Conservation (phyloP, 768 basidiomycete genomes). For the Gautieria morchelliformis region DNA sequence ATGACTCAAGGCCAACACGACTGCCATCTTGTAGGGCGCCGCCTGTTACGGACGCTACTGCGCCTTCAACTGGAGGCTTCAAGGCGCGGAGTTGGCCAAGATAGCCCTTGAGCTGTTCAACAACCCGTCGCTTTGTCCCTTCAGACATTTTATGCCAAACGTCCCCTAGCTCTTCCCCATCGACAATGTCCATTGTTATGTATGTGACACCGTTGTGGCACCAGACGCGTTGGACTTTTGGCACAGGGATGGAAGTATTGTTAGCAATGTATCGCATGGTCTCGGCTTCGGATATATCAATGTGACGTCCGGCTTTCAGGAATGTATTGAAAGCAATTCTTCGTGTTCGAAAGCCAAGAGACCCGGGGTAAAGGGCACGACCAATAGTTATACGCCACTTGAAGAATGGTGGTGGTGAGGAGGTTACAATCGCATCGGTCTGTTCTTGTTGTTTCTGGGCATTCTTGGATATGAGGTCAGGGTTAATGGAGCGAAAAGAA, state of each 20-base stretch:
- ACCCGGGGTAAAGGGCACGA: not conserved
- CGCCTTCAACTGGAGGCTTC: not conserved
- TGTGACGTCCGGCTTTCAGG: not conserved
- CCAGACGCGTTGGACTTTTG: constrained; percentile 3
- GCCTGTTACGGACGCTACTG: not conserved
- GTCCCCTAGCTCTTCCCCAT: not conserved
- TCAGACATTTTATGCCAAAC: not conserved
- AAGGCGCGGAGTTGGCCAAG: not conserved
- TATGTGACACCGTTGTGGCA: not conserved
- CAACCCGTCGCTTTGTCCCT: not conserved
- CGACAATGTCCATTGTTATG: not conserved
- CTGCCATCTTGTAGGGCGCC: not conserved
- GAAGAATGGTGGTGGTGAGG: not conserved
- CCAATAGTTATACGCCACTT: not conserved
- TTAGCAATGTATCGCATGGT: constrained; percentile 8
- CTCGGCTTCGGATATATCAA: constrained; percentile 6
- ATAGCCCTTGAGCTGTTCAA: not conserved
- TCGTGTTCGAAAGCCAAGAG: not conserved
- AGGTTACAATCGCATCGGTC: too few relatives aligned
- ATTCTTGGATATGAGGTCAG: too few relatives aligned
- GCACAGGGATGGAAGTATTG: constrained; percentile 12
- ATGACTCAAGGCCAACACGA: not conserved
- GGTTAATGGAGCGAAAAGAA: too few relatives aligned
- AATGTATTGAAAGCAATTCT: not conserved
- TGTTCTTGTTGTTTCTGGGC: too few relatives aligned